A percentile compares a stretch with the other conserved stretches of the same genome.
Conservation (phyloP, 345 rosid genomes). For the Brassica juncea region DNA sequence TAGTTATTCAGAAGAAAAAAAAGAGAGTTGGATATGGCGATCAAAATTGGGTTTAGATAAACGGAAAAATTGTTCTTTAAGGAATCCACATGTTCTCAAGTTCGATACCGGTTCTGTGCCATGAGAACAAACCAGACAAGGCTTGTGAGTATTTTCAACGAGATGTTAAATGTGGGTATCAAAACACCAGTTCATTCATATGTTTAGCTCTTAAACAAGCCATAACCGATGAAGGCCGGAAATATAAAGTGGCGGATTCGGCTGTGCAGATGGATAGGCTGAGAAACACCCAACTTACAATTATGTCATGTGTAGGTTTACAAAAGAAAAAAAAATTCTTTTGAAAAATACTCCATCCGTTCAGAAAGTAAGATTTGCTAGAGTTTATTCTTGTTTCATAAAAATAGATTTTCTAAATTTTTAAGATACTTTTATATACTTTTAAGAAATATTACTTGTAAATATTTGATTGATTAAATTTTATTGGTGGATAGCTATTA, state of each 20-base stretch:
- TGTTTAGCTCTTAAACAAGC: conserved; percentile 78
- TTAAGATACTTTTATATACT: too few species aligned
- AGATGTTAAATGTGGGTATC: conserved; percentile 83
- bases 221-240: conserved; percentile 58
- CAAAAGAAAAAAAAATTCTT: too few species aligned
- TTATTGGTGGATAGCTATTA: too few species aligned
- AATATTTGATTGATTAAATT: too few species aligned
- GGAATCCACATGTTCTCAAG: conserved; percentile 85
- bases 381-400: too few species aligned
- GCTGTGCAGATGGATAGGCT: conserved; percentile 59
- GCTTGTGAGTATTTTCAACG: conserved; percentile 81
- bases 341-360: too few species aligned
- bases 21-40: too few species aligned
- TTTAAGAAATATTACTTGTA: too few species aligned
- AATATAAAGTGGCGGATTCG: conserved; percentile 50
- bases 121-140: conserved; percentile 58
- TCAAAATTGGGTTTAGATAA: conserved; percentile 73
- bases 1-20: not conserved
- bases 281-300: conserved; percentile 53
- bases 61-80: conserved; percentile 65
- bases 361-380: too few species aligned
- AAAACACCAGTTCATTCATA: conserved; percentile 61
- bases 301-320: too few species aligned
- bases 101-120: conserved; percentile 58
- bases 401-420: too few species aligned